phyloP scores from a whole-genome alignment of 768 basidiomycete species.

The Thelephora ganbajun region DNA sequence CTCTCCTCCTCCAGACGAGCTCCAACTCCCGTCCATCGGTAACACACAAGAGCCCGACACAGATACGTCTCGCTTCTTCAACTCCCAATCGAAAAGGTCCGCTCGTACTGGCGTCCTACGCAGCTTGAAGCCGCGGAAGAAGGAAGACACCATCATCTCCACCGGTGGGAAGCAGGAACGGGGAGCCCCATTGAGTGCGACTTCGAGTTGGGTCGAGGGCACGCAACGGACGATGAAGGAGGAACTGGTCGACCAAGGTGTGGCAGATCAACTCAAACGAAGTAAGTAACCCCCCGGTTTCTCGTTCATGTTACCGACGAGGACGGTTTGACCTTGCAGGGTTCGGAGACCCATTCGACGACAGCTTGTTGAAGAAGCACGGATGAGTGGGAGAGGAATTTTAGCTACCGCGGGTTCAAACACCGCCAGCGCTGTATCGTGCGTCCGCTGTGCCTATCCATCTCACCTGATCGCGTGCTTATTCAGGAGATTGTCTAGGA shows the following conservation, averaged over 20 bases:
- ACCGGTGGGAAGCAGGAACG: background rate
- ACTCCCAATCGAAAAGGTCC: background rate
- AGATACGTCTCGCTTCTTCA: background rate
- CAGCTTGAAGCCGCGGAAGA: background rate
- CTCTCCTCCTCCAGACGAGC: constrained; percentile 24
- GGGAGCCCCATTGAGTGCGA: background rate
- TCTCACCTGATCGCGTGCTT: too few relatives aligned
- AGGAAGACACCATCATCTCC: background rate
- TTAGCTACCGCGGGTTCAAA: too few relatives aligned
- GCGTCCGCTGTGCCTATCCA: too few relatives aligned
- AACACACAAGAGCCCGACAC: background rate
- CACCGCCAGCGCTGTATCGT: too few relatives aligned
- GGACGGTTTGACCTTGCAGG: background rate
- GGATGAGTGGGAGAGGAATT: background rate
- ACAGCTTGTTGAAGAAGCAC: background rate
- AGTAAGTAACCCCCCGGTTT: background rate
- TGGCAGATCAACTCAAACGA: background rate
- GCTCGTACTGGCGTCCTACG: background rate
- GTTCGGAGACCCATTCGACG: background rate
- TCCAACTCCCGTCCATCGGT: constrained; percentile 6
- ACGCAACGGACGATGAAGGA: background rate
- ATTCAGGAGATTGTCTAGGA: too few relatives aligned
- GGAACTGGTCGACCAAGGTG: background rate
- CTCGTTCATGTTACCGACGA: too few relatives aligned
- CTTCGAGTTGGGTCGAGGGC: background rate